Evolutionary conservation across 495 filamentous ascomycete species (phyloP), one percentile per base, ranked within the genome.

Genomic region (Penicillium ucsense): DNA sequence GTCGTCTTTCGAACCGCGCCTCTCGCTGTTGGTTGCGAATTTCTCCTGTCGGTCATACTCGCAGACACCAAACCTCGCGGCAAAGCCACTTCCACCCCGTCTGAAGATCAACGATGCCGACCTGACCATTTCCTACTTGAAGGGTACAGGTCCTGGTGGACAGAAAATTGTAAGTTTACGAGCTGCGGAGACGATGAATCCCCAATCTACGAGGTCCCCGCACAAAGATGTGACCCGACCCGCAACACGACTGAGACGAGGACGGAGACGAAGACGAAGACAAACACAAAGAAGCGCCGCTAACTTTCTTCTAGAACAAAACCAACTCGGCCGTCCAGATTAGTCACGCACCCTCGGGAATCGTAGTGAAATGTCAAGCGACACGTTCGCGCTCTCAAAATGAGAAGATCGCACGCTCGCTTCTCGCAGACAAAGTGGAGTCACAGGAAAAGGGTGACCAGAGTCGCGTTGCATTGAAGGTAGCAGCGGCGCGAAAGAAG

Each of bases 241-340:
- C 20, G 20, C 20, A 20, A 20, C 20, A 20, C 20, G 20, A 20
- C 20, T 20, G 20, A 20, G 20, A 20, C 20, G 20, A 20, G 20
- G 20, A 20, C 20, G 20, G 20, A 20, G 20, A 20, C 20, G 20
- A 20, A 20, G 20, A 20, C 20, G 20, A 20, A 20, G 20, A 20
- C 20, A 20, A 20, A 20, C 20, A 20, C 20, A 20, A 20, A 20
- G 20, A 20, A 20, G 20, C 20, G 20, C 20, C 20, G 20, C 20
- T 34, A 34, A 35, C 43, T 31, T 30, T 4, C 31, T 8, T 8
- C 4, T 8, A 90, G 86, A 98, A 98, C 71, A 98, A 98, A 83
- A 97, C 92, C 27, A 83, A 81, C 53, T 96, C 88, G 6, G 92
- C 92, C 40, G 92, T 97, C 35, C 94, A 98, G 60, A 75, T 98